Evolutionary conservation across 306 rosid species (phyloP).

Genomic region (Sicyos baderoa): DNA sequence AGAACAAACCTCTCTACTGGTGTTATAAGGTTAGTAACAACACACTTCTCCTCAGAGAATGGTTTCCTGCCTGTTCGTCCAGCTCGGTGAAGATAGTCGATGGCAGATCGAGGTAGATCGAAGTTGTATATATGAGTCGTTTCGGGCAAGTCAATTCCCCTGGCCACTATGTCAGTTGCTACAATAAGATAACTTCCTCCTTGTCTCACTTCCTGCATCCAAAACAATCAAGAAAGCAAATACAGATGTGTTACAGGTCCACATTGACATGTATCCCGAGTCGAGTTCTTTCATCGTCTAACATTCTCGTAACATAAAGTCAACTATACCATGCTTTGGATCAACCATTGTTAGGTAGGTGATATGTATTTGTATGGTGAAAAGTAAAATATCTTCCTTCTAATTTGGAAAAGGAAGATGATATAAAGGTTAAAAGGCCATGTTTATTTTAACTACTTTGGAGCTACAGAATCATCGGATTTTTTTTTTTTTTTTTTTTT

Average conservation of each 20-base stretch:
- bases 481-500: too few species aligned
- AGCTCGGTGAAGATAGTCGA: slow-evolving; percentile 91
- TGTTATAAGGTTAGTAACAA: slow-evolving; percentile 57
- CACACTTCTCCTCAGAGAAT: slow-evolving; percentile 34
- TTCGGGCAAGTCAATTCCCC: slow-evolving; percentile 89
- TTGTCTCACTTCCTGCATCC: slow-evolving; percentile 57
- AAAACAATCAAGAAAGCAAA: slow-evolving; percentile 15
- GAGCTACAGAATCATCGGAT: not conserved
- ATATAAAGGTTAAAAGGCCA: not conserved
- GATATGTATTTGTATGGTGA: not conserved
- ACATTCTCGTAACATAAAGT: slow-evolving; percentile 55
- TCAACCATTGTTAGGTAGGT: not conserved
- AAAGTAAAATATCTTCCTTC: not conserved
- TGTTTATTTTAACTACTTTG: not conserved
- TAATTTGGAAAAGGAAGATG: not conserved
- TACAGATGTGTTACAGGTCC: slow-evolving; percentile 7
- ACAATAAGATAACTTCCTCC: slow-evolving; percentile 78
- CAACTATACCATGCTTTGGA: slow-evolving; percentile 20
- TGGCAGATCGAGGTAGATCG: slow-evolving; percentile 67
- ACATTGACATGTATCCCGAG: not conserved
- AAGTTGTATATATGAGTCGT: slow-evolving; percentile 86
- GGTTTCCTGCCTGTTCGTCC: slow-evolving; percentile 92
- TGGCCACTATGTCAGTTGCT: slow-evolving; percentile 79
- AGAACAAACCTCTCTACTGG: slow-evolving; percentile 76
- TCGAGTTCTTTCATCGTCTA: not conserved